Evolutionary conservation across 2,329 filamentous ascomycete genomes (phyloP).

Genomic region (Periconia digitata): DNA sequence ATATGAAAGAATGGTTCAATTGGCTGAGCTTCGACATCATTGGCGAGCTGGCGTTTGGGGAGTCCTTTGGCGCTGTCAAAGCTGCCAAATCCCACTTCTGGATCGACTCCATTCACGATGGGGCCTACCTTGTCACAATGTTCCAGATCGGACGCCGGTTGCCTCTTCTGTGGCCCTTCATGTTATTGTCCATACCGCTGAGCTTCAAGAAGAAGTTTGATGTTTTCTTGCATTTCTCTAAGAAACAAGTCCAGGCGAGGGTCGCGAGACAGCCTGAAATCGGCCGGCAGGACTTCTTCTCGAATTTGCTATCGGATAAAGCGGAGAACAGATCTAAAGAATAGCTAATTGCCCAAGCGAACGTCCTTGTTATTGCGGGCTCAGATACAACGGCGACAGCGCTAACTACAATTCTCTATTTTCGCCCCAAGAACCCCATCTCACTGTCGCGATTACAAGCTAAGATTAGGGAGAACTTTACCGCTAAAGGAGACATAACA

Average conservation of each 20-base stretch:
- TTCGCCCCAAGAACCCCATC: no score
- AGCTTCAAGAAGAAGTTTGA: slow-evolving; percentile 1
- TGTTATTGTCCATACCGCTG: background rate
- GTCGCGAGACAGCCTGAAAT: no score
- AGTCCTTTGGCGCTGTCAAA: slow-evolving; percentile 14
- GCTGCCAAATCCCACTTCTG: background rate
- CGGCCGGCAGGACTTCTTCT: no score
- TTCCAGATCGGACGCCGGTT: background rate
- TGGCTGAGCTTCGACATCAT: slow-evolving; percentile 15
- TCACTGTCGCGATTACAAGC: no score
- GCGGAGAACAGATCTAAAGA: no score
- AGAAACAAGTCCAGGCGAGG: background rate
- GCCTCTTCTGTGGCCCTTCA: background rate
- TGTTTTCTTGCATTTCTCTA: slow-evolving; percentile 1
- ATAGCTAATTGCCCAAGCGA: no score
- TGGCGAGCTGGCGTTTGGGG: slow-evolving; percentile 23
- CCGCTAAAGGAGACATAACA: no score
- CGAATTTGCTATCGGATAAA: no score
- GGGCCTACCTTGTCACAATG: slow-evolving; percentile 1
- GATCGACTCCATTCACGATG: slow-evolving; percentile 8
- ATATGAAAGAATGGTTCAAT: slow-evolving; percentile 15
- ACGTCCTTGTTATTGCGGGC: no score
- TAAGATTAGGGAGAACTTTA: no score
- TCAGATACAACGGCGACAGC: no score
- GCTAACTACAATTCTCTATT: no score